Conservation (phyloP, 371 early-diverging fungal genomes). For the Mucor circinelloides region DNA sequence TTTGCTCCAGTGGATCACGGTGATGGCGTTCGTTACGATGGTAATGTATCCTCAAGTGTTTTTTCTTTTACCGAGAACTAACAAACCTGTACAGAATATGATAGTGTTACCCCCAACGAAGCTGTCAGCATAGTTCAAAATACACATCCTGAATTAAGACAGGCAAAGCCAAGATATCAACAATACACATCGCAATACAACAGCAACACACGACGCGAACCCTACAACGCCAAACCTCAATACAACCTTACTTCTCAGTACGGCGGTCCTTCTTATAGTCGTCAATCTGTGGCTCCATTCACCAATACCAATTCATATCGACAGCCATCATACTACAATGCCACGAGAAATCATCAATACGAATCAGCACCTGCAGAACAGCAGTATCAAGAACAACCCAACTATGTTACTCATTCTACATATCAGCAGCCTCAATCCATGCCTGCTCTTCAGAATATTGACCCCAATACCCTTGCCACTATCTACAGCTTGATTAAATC, state of each 20-base stretch:
- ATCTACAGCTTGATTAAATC: constrained; percentile 21
- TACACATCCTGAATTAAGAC: neutral
- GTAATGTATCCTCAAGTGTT: constrained; percentile 3
- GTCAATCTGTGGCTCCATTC: neutral
- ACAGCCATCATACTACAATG: neutral
- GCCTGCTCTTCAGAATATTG: constrained; percentile 3
- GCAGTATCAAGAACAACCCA: neutral
- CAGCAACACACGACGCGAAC: neutral
- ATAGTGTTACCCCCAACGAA: constrained; percentile 26
- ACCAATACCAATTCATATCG: neutral
- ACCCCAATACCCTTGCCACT: constrained; percentile 27
- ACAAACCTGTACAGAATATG: constrained; percentile 23
- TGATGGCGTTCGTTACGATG: constrained; percentile 28
- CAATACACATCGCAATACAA: neutral
- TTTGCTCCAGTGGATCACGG: constrained; percentile 21
- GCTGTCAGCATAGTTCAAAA: constrained; percentile 24
- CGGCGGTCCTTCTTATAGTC: neutral
- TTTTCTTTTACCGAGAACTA: neutral
- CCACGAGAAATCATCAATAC: neutral
- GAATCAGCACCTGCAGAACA: neutral
- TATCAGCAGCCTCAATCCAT: neutral
- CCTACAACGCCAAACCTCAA: neutral
- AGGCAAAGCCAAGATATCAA: neutral
- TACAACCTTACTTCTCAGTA: neutral
- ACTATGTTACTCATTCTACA: neutral